Evolutionary conservation across 257 asterid genomes (phyloP).

Genomic region (Jasminum sambac): DNA sequence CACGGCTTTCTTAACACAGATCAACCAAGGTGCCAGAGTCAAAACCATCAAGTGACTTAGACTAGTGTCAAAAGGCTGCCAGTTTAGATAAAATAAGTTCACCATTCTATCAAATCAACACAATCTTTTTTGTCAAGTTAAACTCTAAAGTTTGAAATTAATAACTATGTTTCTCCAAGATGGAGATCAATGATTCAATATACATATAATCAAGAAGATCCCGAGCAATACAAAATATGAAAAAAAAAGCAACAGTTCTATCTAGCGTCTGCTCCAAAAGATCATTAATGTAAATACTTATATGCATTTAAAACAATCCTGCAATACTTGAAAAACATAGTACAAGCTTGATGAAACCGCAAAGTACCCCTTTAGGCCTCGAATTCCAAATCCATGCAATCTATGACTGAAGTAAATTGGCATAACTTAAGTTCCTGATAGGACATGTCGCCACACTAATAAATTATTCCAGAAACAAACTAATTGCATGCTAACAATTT

Average conservation of each 20-base stretch:
- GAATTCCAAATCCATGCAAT: neutral
- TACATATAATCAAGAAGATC: constrained; percentile 7
- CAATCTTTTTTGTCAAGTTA: too few relatives aligned
- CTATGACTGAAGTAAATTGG: neutral
- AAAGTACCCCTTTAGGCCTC: neutral
- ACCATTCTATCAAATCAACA: neutral
- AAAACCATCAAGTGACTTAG: constrained; percentile 31
- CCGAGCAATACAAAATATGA: neutral
- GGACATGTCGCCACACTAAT: neutral
- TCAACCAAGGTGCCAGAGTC: constrained; percentile 45
- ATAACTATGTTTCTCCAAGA: neutral
- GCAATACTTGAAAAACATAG: constrained; percentile 13
- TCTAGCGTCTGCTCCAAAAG: neutral
- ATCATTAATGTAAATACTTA: neutral
- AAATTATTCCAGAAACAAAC: constrained; percentile 12
- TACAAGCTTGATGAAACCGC: neutral
- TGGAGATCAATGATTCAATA: constrained; percentile 15
- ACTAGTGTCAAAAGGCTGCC: constrained; percentile 42
- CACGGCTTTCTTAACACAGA: too few relatives aligned
- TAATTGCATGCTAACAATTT: neutral
- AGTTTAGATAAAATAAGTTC: constrained; percentile 4
- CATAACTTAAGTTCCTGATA: constrained; percentile 8
- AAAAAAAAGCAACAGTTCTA: neutral
- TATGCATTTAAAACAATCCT: constrained; percentile 4
- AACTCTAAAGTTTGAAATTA: neutral